Base-by-base conservation (phyloP, 1,284 basidiomycete species). In the Ustilago shanxiensis region DNA sequence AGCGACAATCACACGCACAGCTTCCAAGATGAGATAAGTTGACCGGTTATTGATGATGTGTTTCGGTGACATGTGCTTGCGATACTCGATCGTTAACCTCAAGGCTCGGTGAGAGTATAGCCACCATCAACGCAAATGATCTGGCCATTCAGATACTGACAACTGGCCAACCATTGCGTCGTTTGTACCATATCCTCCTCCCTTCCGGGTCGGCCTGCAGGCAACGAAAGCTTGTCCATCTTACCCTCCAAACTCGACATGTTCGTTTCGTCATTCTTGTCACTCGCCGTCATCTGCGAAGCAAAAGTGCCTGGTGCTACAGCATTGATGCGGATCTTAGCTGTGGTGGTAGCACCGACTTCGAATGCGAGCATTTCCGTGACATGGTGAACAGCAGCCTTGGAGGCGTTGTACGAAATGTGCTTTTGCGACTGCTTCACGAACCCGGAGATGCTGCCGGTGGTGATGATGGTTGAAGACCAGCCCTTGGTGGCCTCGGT, bases 131-230 rank as follows among this genome's bases (percentile, higher is more conserved):
- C 63, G 20, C 63, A 56, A n/a, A 81, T 37, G 24, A 79, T 37
- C 39, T 72, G 68, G 7, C 79, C 76, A 37, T 80, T 74, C 37
- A 78, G 52, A 47, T 77, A 81, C 71, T 82, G 74, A 35, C 61
- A 69, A 20, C 57, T 57, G 5, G 75, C 80, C 29, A 79, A 50
- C 44, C 60, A 79, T 29, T 77, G 77, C 22, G 66, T 69, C 4
- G 61, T 58, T 53, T 64, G 64, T 10, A 80, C 81, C 82, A 83
- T 83, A 35, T 84, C 81, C 59, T 81, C 81, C 29, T 80, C 69
- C 20, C 66, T 51, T 9, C 80, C 82, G 3, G 81, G 80, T 14
- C 81, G 49, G 20, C 75, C 72, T 2, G 74, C 80, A 41, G 81
- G 80, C 52, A 82, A 50, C 51, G 60, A 20, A 56, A 79, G 61